Conservation (phyloP, 495 filamentous ascomycete species). For the Aspergillus nidulans region DNA sequence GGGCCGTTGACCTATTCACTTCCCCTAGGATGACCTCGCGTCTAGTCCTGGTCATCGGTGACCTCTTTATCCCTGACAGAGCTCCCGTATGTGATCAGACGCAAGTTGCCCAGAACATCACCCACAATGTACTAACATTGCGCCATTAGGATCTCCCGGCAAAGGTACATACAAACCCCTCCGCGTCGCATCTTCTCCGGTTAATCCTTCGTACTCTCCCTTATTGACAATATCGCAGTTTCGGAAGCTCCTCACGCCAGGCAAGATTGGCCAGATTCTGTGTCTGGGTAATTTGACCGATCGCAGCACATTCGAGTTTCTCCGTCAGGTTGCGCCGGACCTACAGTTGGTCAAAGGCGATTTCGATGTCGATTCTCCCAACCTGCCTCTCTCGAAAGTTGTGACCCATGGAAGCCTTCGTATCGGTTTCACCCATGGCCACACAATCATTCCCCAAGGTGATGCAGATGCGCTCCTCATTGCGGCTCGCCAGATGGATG, state of each 20-base stretch:
- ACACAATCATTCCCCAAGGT: constrained; percentile 85
- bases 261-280: constrained; percentile 96
- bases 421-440: constrained; percentile 95
- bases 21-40: constrained; percentile 64
- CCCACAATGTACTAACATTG: constrained; percentile 20
- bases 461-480: constrained; percentile 91
- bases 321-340: constrained; percentile 85
- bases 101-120: background rate
- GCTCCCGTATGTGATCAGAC: constrained; percentile 57
- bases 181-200: background rate
- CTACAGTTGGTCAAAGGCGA: constrained; percentile 93
- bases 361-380: constrained; percentile 88
- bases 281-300: constrained; percentile 97
- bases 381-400: constrained; percentile 86
- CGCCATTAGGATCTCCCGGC: constrained; percentile 72
- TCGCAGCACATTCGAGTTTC: constrained; percentile 90
- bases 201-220: constrained; percentile 4
- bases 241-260: constrained; percentile 94
- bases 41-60: constrained; percentile 87
- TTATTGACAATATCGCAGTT: constrained; percentile 56
- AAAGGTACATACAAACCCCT: constrained; percentile 58
- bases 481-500: constrained; percentile 91
- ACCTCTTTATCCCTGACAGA: constrained; percentile 96
- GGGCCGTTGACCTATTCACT: constrained; percentile 23
- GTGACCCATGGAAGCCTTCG: constrained; percentile 90